Base-by-base conservation (phyloP, 768 basidiomycete genomes). In the Gymnopilus dilepis region DNA sequence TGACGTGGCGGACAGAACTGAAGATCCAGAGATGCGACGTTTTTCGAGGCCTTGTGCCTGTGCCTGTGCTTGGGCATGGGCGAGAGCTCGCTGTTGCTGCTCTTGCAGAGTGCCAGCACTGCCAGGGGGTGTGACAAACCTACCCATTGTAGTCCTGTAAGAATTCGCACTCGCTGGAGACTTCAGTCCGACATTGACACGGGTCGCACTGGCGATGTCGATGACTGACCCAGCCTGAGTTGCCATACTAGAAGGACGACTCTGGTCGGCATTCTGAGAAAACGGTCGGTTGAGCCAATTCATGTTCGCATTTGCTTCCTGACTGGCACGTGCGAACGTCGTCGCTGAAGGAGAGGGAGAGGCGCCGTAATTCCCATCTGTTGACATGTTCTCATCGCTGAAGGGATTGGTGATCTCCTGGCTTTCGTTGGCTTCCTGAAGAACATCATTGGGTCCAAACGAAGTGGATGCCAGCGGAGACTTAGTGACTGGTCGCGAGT, bases 391-490 rank as follows among this genome's bases (percentile, higher is more conserved):
- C 53, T 80, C 77, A 66, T 93, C 91, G 24, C 82, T 79, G 71
- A 92, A 92, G 4, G 91, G 91, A 76, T 92, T 68, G 70, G 72
- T 71, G 2, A 64, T 62, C 62, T 83, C 83, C n/a, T 75, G 77
- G 19, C 79, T 73, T 61, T 86, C 80, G 58, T 90, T 87, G 3
- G 65, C 74, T 71, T 91, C 89, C 7, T 73, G 78, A 15, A 85
- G 72, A 24, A 89, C 72, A 68, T 92, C 91, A 34, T 80, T 77
- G 0, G 90, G 90, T 17, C 87, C 89, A 71, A 92, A 92, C 5
- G 90, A 89, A 11, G 82, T 83, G 3, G 83, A 77, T 12, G 91
- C 89, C 48, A 93, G 77, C 11, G 91, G 91, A 0, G 91, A 92
- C 48, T 84, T 83, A 19, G 80, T 70, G 1, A 82, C 65, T 1